A percentile compares a stretch with the other conserved stretches of the same genome.
These are phyloP conservation scores for Ophiostoma quercus DNA, from an alignment of 2,329 filamentous ascomycete genomes.

Conservation along the genomic window DNA sequence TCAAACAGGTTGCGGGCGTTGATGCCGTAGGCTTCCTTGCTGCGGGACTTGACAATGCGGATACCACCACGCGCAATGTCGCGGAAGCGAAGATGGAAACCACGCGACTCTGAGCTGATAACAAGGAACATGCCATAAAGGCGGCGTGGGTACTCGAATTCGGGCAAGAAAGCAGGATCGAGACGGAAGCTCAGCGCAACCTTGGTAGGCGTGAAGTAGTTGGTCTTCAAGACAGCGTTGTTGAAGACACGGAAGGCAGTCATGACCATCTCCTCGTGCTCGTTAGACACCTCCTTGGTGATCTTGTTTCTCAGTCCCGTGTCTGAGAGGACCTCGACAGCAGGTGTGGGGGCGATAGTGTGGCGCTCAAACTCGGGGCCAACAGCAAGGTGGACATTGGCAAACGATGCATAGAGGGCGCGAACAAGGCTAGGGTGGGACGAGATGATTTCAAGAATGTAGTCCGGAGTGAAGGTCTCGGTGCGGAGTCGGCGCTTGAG, in stretches of 20 bases:
- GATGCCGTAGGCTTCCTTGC: conserved; percentile 91
- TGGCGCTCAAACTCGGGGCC: conserved; percentile 48
- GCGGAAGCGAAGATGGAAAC: conserved; percentile 95
- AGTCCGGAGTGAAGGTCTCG: conserved; percentile 96
- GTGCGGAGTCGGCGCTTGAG: conserved; percentile 92
- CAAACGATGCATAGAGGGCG: conserved; percentile 85
- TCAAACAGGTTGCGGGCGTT: conserved; percentile 96
- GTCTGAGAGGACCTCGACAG: conserved; percentile 67
- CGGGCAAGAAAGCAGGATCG: conserved; percentile 80
- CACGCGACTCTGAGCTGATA: conserved; percentile 92
- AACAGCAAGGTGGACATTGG: conserved; percentile 68
- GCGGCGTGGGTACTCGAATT: conserved; percentile 86
- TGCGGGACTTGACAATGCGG: conserved; percentile 96
- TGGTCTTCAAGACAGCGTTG: conserved; percentile 87
- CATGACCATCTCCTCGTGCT: conserved; percentile 98
- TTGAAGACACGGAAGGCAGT: conserved; percentile 96
- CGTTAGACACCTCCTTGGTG: conserved; percentile 73
- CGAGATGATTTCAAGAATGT: conserved; percentile 95
- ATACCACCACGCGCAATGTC: conserved; percentile 97
- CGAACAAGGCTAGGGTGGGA: conserved; percentile 84
- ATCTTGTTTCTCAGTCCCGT: conserved; percentile 69
- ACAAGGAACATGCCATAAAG: conserved; percentile 98
- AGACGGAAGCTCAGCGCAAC: conserved; percentile 95
- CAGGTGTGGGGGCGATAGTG: conserved; percentile 50
- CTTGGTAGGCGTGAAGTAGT: conserved; percentile 96